Conservation (phyloP, 495 filamentous ascomycete genomes). For the Penicillium salamii region DNA sequence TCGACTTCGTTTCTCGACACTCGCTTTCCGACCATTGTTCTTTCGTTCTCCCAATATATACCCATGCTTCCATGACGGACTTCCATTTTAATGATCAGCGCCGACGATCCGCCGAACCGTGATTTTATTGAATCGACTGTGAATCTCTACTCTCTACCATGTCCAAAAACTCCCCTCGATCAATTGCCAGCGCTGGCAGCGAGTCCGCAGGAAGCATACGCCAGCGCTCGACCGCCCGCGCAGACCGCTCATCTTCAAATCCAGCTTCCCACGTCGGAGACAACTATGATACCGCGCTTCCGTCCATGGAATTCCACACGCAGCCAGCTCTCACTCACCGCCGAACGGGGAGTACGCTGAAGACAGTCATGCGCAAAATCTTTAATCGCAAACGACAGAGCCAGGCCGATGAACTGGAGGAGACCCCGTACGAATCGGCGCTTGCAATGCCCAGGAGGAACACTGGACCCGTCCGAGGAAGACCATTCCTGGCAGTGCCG, state of each 20-base stretch:
- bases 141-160: conserved; percentile 6
- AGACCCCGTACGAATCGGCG: conserved; percentile 17
- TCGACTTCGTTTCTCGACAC: conserved; percentile 15
- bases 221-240: conserved; percentile 14
- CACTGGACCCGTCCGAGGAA: conserved; percentile 4
- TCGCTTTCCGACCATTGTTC: not conserved
- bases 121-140: conserved; percentile 1
- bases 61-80: conserved; percentile 17
- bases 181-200: conserved; percentile 23
- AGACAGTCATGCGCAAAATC: conserved; percentile 48
- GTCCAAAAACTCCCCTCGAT: conserved; percentile 15
- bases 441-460: conserved; percentile 3
- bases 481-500: conserved; percentile 18
- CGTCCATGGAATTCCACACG: conserved; percentile 25
- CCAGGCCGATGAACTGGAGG: conserved; percentile 33
- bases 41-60: conserved; percentile 14
- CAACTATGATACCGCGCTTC: conserved; percentile 23
- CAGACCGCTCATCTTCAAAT: conserved; percentile 18
- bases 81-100: conserved; percentile 20
- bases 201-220: conserved; percentile 15
- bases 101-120: not conserved
- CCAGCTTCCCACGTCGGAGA: conserved; percentile 18
- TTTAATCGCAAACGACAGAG: conserved; percentile 45
- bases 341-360: conserved; percentile 43
- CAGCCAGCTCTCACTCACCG: conserved; percentile 28